phyloP scores from a whole-genome alignment of 345 rosid species.

The Camelina neglecta region DNA sequence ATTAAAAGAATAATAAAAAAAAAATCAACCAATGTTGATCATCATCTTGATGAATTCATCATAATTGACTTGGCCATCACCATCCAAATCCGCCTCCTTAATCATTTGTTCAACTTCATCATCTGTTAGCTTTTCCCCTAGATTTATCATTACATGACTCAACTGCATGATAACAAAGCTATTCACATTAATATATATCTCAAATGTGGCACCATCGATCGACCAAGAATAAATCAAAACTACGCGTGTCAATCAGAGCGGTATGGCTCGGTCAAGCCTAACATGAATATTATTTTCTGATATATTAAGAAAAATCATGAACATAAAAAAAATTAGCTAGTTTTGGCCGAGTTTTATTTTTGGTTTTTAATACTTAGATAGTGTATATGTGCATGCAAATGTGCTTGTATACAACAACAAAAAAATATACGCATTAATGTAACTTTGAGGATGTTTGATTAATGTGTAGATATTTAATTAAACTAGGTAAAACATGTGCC shows the following conservation, averaged over 20 bases:
- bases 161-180: constrained; percentile 49
- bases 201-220: too few relatives aligned
- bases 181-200: constrained; percentile 1
- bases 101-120: constrained; percentile 93
- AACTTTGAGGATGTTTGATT: constrained; percentile 24
- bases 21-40: constrained; percentile 45
- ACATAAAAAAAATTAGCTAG: too few relatives aligned
- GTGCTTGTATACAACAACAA: background rate
- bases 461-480: background rate
- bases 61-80: constrained; percentile 79
- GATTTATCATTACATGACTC: constrained; percentile 92
- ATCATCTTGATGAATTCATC: constrained; percentile 79
- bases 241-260: background rate
- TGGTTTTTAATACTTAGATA: too few relatives aligned
- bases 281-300: background rate
- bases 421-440: constrained; percentile 3
- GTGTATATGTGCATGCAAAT: constrained; percentile 1
- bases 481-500: constrained; percentile 41
- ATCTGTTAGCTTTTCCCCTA: constrained; percentile 87
- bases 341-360: too few relatives aligned
- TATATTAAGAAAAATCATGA: too few relatives aligned
- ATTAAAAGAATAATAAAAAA: background rate
- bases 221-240: too few relatives aligned
- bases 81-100: constrained; percentile 92
- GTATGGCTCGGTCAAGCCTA: background rate